Base-by-base conservation (phyloP, 2,329 filamentous ascomycete species). In the Karstenula rhodostoma region DNA sequence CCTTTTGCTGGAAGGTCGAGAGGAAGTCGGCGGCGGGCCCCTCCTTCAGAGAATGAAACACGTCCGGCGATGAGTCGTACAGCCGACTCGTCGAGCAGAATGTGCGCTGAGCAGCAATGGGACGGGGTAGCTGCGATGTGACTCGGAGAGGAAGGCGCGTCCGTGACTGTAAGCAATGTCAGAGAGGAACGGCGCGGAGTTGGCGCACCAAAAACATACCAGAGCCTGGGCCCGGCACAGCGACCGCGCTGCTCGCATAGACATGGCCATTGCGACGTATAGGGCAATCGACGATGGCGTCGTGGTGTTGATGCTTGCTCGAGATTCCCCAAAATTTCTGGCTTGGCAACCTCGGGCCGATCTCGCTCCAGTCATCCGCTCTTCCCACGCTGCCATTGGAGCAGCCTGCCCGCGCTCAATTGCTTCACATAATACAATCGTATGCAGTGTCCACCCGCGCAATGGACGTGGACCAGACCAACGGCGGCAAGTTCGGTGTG, bases 401-500 rank as follows among this genome's bases (percentile, higher is more conserved):
- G 44, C 55, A 50, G 42, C 40, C 49, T 53, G n/a, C 40, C 52
- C 40, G 55, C 62, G 52, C 61, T 60, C 68, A 67, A 71, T 67
- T 51, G 62, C 68, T 63, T 65, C 65, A 62, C 64, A 61, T 66
- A 59, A 64, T 70, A 50, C 58, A 57, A 62, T 62, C 56, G 51
- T 55, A 56, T 53, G 40, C 37, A 10, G 35, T 33, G 37, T 22
- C 23, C 35, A 42, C 51, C 51, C 51, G 66, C 53, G 43, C 53
- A 3, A 37, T 62, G 67, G 49, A 57, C 42, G 56, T 55, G 55
- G 49, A 57, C 66, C 27, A 82, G 66, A 71, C 77, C 61, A 92
- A 92, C 67, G 84, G 86, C 68, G 92, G 92, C 66, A 97, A 95
- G 78, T 98, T 96, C 76, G 93, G 93, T 60, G 87, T 83, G 63